phyloP scores from a whole-genome alignment of 495 filamentous ascomycete genomes.

The Penicillium robsamsonii region DNA sequence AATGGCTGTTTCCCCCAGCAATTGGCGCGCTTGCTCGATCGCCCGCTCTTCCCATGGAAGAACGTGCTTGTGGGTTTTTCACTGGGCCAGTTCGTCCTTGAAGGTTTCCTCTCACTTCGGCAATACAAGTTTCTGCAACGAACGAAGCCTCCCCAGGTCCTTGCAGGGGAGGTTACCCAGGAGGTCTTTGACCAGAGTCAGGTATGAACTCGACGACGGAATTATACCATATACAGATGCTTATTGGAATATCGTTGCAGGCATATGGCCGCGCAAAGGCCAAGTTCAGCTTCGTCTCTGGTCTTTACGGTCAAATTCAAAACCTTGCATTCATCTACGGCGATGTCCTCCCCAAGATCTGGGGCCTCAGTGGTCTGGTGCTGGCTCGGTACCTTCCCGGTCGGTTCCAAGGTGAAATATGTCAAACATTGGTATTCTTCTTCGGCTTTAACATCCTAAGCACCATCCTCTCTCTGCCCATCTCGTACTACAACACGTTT shows the following conservation, averaged over 20 bases:
- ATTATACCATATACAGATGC: constrained; percentile 5
- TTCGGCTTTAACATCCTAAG: constrained; percentile 81
- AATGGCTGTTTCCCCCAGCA: constrained; percentile 52
- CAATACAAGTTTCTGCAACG: constrained; percentile 83
- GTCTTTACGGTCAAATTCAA: constrained; percentile 80
- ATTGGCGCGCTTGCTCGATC: constrained; percentile 82
- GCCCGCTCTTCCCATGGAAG: constrained; percentile 96
- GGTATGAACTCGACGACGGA: constrained; percentile 37
- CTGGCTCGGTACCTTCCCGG: constrained; percentile 70
- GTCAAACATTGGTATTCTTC: constrained; percentile 89
- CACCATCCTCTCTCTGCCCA: constrained; percentile 73
- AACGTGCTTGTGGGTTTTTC: constrained; percentile 91
- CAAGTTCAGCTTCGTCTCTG: constrained; percentile 75
- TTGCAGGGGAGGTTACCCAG: constrained; percentile 81
- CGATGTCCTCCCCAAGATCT: constrained; percentile 86
- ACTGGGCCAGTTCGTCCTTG: constrained; percentile 80
- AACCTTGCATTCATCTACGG: constrained; percentile 85
- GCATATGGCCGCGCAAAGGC: constrained; percentile 94
- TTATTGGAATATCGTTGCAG: constrained; percentile 35
- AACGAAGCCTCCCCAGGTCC: constrained; percentile 75
- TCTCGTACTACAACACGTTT: constrained; percentile 88
- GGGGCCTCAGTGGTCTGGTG: constrained; percentile 74
- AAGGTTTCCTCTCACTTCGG: constrained; percentile 77
- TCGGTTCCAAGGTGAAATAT: constrained; percentile 85
- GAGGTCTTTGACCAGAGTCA: constrained; percentile 94